Percentiles rank a stretch among this genome's conserved stretches.
Evolutionary conservation across 2,329 filamentous ascomycete species (phyloP).

Genomic region (Fusarium tjaetaba): DNA sequence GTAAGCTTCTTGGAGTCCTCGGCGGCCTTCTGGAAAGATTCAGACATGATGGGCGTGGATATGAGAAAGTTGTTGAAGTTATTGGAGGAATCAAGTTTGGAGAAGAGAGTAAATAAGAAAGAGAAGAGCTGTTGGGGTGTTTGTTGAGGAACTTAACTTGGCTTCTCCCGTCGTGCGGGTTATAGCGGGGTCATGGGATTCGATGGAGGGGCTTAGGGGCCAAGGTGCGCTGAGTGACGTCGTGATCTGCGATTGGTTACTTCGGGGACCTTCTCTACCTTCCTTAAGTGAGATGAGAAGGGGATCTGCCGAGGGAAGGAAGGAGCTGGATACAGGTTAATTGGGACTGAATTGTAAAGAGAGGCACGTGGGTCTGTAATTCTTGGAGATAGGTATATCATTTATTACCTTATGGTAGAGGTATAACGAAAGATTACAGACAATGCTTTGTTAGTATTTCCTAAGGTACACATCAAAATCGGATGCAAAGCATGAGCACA

Average conservation of each 20-base stretch:
- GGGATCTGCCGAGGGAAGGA: constrained; percentile 16
- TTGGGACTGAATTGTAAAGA: not conserved
- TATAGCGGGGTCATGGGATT: constrained; percentile 40
- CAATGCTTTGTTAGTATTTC: not conserved
- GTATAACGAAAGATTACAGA: not conserved
- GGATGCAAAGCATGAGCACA: not conserved
- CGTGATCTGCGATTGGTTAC: constrained; percentile 24
- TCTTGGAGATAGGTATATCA: not conserved
- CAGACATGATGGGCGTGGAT: constrained; percentile 51
- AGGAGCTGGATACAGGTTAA: not conserved
- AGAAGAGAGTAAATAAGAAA: not conserved
- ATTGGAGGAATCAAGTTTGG: not conserved
- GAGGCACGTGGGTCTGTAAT: constrained; percentile 14
- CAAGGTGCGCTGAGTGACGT: constrained; percentile 27
- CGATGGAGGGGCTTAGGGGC: constrained; percentile 28
- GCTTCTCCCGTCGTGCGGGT: constrained; percentile 26
- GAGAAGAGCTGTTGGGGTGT: constrained; percentile 32
- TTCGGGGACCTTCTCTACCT: constrained; percentile 2
- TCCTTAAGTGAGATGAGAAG: constrained; percentile 1
- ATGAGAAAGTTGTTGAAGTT: not conserved
- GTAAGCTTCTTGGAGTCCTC: constrained; percentile 74
- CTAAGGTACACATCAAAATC: not conserved
- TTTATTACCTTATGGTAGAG: not conserved
- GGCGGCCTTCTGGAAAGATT: constrained; percentile 66
- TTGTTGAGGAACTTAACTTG: constrained; percentile 39